Evolutionary conservation across 2,329 filamentous ascomycete genomes (phyloP).

Genomic region (Ophiostoma quercus): DNA sequence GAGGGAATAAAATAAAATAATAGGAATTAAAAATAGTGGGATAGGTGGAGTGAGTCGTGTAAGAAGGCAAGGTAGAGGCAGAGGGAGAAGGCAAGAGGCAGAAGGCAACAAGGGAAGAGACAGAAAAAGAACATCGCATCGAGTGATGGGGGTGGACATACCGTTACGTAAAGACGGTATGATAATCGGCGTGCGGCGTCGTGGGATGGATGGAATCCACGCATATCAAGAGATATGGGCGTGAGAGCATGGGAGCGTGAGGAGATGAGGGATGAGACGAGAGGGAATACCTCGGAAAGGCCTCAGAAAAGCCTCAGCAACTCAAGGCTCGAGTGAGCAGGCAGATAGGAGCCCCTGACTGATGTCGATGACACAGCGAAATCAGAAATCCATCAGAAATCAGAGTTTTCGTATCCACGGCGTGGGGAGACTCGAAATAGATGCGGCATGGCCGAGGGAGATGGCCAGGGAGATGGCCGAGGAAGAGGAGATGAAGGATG

Average conservation of each 20-base stretch:
- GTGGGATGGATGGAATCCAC: not conserved
- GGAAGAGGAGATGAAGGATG: no score
- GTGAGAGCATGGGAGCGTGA: no score
- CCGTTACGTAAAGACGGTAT: constrained; percentile 3
- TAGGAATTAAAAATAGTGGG: constrained; percentile 1
- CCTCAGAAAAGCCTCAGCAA: not conserved
- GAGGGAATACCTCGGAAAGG: not conserved
- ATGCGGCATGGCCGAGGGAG: not conserved
- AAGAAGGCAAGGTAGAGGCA: not conserved
- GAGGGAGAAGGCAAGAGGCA: no score
- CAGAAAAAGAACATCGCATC: not conserved
- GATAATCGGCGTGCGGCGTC: not conserved
- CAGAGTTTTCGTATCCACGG: not conserved
- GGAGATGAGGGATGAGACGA: not conserved
- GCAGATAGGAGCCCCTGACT: not conserved
- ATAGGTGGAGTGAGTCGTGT: not conserved
- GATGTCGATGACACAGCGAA: not conserved
- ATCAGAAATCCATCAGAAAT: not conserved
- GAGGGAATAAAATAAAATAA: not conserved
- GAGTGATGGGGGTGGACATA: not conserved
- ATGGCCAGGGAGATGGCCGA: not conserved
- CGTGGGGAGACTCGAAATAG: not conserved
- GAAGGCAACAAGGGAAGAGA: not conserved
- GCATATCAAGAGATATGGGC: not conserved
- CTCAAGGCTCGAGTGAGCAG: not conserved